These are phyloP conservation scores for Beauveria sp. DNA, from an alignment of 2,329 filamentous ascomycete species.

Conservation along the genomic window DNA sequence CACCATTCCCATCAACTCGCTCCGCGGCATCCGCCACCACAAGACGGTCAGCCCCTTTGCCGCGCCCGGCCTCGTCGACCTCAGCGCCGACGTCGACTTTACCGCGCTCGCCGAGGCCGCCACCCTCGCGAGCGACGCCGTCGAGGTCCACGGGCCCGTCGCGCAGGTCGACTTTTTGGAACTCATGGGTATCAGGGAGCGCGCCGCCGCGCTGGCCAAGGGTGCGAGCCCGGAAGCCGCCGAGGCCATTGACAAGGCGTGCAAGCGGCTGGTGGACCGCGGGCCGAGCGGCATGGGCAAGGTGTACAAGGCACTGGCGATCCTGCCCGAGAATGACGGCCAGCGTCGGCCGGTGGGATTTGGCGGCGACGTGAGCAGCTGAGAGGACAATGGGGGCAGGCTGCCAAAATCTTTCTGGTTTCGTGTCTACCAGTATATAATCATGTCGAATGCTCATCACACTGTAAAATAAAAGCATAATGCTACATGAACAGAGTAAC, in stretches of 20 bases:
- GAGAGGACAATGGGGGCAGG: not conserved
- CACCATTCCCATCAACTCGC: conserved; percentile 76
- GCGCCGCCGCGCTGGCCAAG: conserved; percentile 60
- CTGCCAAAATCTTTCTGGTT: not conserved
- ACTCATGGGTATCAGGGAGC: conserved; percentile 74
- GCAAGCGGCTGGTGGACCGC: conserved; percentile 76
- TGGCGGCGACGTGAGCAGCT: conserved; percentile 56
- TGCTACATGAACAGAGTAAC: not conserved
- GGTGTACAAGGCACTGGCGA: conserved; percentile 87
- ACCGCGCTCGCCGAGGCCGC: conserved; percentile 77
- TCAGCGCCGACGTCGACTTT: conserved; percentile 93
- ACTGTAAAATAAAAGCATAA: not conserved
- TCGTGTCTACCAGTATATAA: not conserved
- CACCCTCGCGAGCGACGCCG: conserved; percentile 62
- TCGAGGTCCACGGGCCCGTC: conserved; percentile 90
- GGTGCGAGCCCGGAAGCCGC: conserved; percentile 37
- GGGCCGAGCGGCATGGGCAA: conserved; percentile 85
- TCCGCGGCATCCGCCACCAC: conserved; percentile 81
- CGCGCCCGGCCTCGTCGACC: conserved; percentile 73
- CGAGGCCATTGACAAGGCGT: conserved; percentile 61
- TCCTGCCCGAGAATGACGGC: conserved; percentile 73
- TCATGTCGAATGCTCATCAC: not conserved
- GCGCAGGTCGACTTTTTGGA: conserved; percentile 75
- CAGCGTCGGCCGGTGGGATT: conserved; percentile 80
- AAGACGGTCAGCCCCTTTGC: conserved; percentile 69